These are phyloP conservation scores for Lolium perenne DNA, from an alignment of 176 grass and related monocot species.

Conservation along the genomic window DNA sequence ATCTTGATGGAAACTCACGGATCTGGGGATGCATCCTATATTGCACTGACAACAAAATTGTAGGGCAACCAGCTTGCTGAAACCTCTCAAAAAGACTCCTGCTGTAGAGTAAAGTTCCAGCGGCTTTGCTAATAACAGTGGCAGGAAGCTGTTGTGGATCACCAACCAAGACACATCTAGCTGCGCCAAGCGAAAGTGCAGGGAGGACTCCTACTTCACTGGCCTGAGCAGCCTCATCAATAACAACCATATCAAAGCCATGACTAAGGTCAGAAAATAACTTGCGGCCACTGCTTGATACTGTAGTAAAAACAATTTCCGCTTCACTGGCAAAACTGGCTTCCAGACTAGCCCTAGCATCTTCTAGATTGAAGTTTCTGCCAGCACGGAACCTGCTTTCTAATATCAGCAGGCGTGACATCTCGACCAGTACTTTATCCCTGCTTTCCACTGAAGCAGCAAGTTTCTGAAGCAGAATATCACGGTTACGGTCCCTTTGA, in stretches of 20 bases:
- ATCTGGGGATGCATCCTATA: constrained; percentile 97
- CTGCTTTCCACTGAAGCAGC: constrained; percentile 83
- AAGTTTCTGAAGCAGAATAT: constrained; percentile 80
- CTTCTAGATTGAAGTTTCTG: constrained; percentile 85
- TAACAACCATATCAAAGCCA: constrained; percentile 98
- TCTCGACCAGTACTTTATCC: constrained; percentile 94
- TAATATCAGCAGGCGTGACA: constrained; percentile 81
- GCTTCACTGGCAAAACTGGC: constrained; percentile 94
- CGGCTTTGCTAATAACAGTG: constrained; percentile 97
- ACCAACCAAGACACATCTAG: constrained; percentile 95
- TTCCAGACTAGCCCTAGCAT: constrained; percentile 86
- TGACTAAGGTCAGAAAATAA: constrained; percentile 89
- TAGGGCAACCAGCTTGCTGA: constrained; percentile 91
- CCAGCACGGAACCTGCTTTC: constrained; percentile 78
- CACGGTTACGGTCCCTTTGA: constrained; percentile 78
- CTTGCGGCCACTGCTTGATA: constrained; percentile 87
- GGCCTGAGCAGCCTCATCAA: constrained; percentile 95
- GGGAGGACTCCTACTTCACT: constrained; percentile 91
- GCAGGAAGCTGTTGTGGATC: constrained; percentile 96
- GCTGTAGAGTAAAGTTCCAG: constrained; percentile 92
- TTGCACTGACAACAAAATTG: constrained; percentile 88
- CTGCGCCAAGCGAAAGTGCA: constrained; percentile 85
- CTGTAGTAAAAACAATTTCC: constrained; percentile 96
- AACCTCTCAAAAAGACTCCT: constrained; percentile 98
- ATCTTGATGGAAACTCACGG: constrained; percentile 90